Conservation (phyloP, 202 grass and related monocot genomes). For the Cymbopogon flexuosus region DNA sequence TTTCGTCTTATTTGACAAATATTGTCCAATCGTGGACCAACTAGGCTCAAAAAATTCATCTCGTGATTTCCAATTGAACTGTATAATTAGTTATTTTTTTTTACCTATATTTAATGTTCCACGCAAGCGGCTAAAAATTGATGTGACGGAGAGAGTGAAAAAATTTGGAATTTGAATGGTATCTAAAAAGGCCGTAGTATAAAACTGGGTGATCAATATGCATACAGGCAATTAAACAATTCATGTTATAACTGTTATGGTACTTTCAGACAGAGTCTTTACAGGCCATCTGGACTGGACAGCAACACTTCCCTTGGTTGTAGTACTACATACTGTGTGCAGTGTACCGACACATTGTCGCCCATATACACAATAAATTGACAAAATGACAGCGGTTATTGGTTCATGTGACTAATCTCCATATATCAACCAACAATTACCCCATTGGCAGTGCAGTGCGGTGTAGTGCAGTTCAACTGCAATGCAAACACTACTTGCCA, state of each 20-base stretch:
- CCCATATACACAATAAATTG: slow-evolving; percentile 39
- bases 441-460: neutral
- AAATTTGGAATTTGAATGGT: no score
- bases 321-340: slow-evolving; percentile 4
- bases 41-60: no score
- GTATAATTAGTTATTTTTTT: no score
- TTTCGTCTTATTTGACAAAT: no score
- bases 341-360: neutral
- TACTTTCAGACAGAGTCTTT: slow-evolving; percentile 22
- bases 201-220: no score
- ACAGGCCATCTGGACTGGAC: slow-evolving; percentile 26
- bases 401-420: slow-evolving; percentile 1
- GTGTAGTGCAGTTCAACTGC: neutral
- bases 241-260: slow-evolving; percentile 3
- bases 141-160: no score
- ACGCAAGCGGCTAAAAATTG: no score
- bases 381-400: slow-evolving; percentile 25
- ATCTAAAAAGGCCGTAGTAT: no score
- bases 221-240: no score
- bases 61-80: no score
- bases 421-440: slow-evolving; percentile 12
- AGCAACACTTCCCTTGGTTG: neutral
- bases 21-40: no score
- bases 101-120: no score
- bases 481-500: neutral